Conservation (phyloP, 2,329 filamentous ascomycete species). For the Calonectria henricotiae region DNA sequence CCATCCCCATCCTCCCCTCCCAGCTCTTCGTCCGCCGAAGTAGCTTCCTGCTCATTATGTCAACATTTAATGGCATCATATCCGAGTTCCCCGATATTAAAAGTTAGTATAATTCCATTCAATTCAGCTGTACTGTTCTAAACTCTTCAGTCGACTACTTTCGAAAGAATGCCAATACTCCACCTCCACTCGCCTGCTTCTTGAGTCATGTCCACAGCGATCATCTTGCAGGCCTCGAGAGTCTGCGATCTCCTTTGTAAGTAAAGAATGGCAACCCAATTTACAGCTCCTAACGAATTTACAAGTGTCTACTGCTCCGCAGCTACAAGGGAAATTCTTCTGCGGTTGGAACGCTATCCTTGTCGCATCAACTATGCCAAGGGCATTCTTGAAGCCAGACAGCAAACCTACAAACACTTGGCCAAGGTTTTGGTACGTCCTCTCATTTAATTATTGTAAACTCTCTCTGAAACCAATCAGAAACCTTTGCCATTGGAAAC, state of each 20-base stretch:
- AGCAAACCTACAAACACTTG: slow-evolving; percentile 84
- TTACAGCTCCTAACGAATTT: neutral
- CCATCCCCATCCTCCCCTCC: neutral
- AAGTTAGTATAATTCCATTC: slow-evolving; percentile 60
- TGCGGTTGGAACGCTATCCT: slow-evolving; percentile 84
- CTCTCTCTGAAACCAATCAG: slow-evolving; percentile 56
- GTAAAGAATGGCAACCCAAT: slow-evolving; percentile 33
- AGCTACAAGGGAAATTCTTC: slow-evolving; percentile 84
- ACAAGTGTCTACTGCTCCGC: slow-evolving; percentile 86
- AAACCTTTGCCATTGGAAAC: slow-evolving; percentile 88
- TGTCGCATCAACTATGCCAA: slow-evolving; percentile 87
- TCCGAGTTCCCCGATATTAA: slow-evolving; percentile 86
- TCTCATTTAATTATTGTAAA: rapidly evolving
- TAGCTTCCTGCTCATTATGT: slow-evolving; percentile 68
- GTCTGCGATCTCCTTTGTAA: slow-evolving; percentile 82
- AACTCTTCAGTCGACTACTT: slow-evolving; percentile 84
- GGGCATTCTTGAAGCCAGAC: slow-evolving; percentile 82
- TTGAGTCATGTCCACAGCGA: slow-evolving; percentile 95
- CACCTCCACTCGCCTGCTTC: slow-evolving; percentile 85
- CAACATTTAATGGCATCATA: slow-evolving; percentile 82
- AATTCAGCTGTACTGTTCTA: neutral
- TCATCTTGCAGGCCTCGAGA: slow-evolving; percentile 86
- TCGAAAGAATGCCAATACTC: slow-evolving; percentile 68
- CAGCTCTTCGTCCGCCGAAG: too few relatives aligned
- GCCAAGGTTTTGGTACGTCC: slow-evolving; percentile 74